These are phyloP conservation scores for Aspergillus wentii DNA, from an alignment of 495 filamentous ascomycete species.

Conservation along the genomic window DNA sequence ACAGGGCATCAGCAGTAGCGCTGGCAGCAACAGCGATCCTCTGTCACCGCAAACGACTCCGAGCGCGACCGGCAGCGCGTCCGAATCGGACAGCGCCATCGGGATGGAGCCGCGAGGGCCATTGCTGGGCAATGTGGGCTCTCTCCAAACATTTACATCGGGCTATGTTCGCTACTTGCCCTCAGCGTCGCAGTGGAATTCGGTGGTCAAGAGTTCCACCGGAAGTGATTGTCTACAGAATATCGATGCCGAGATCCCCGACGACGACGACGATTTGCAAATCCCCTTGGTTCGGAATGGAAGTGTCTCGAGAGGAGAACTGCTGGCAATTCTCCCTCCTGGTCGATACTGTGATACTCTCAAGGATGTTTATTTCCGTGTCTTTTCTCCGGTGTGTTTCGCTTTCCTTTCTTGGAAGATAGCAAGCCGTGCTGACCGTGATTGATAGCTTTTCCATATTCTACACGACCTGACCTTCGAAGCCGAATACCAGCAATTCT, in stretches of 20 bases:
- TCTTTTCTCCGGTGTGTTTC: conserved; percentile 33
- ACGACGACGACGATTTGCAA: conserved; percentile 33
- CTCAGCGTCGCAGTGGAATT: conserved; percentile 32
- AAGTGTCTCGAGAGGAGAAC: conserved; percentile 22
- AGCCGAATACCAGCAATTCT: conserved; percentile 41
- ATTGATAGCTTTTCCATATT: conserved; percentile 32
- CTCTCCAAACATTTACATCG: conserved; percentile 28
- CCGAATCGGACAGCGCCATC: conserved; percentile 22
- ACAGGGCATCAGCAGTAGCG: too few relatives aligned
- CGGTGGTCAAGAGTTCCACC: conserved; percentile 21
- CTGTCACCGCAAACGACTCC: conserved; percentile 28
- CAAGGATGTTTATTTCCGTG: conserved; percentile 36
- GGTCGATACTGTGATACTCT: conserved; percentile 33
- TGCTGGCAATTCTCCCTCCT: conserved; percentile 32
- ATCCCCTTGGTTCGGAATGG: conserved; percentile 28
- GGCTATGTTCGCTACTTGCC: conserved; percentile 41
- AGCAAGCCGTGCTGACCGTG: background rate
- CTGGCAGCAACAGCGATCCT: too few relatives aligned
- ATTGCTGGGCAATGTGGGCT: conserved; percentile 22
- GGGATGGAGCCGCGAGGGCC: conserved; percentile 15
- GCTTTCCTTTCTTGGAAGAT: background rate
- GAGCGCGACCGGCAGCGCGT: conserved; percentile 27
- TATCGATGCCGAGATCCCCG: conserved; percentile 26
- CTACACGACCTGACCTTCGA: conserved; percentile 46
- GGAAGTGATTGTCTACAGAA: conserved; percentile 23